Conservation (phyloP, 495 filamentous ascomycete species). For the Hypoxylon intermedium region DNA sequence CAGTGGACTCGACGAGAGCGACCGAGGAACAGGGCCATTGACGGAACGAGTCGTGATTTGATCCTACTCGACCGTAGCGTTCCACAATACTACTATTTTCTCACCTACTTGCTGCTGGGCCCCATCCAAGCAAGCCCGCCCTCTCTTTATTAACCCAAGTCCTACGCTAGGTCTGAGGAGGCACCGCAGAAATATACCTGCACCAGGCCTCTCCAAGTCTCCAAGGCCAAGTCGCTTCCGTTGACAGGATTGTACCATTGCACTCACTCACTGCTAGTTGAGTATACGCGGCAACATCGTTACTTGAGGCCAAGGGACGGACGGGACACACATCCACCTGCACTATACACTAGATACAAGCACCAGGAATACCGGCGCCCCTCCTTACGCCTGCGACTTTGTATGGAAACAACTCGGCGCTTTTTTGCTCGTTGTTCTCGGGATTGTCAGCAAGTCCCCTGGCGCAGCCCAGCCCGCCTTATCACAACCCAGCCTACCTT, state of each 20-base stretch:
- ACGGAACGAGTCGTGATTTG: slow-evolving; percentile 26
- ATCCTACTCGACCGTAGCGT: slow-evolving; percentile 22
- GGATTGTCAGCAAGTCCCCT: slow-evolving; percentile 30
- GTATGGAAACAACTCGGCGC: slow-evolving; percentile 9
- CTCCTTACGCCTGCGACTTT: slow-evolving; percentile 3
- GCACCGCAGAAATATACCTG: slow-evolving; percentile 7
- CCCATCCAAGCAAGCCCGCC: slow-evolving; percentile 28
- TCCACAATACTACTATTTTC: slow-evolving; percentile 34
- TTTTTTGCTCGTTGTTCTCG: slow-evolving; percentile 6
- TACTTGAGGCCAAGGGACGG: too few relatives aligned
- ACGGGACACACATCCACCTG: background rate
- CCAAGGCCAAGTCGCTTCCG: too few relatives aligned
- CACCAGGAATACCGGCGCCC: slow-evolving; percentile 5
- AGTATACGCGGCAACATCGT: too few relatives aligned
- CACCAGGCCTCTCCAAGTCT: too few relatives aligned
- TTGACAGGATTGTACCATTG: too few relatives aligned
- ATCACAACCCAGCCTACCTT: slow-evolving; percentile 22
- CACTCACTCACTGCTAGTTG: too few relatives aligned
- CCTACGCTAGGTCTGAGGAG: slow-evolving; percentile 25
- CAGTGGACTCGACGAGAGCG: slow-evolving; percentile 30
- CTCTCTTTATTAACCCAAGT: slow-evolving; percentile 37
- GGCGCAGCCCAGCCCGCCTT: slow-evolving; percentile 33
- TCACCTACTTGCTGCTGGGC: slow-evolving; percentile 18
- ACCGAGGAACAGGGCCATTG: slow-evolving; percentile 19
- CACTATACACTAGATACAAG: too few relatives aligned